Evolutionary conservation across 2,329 filamentous ascomycete species (phyloP), one percentile per base, ranked within the genome.

Genomic region (Neurospora sp.): DNA sequence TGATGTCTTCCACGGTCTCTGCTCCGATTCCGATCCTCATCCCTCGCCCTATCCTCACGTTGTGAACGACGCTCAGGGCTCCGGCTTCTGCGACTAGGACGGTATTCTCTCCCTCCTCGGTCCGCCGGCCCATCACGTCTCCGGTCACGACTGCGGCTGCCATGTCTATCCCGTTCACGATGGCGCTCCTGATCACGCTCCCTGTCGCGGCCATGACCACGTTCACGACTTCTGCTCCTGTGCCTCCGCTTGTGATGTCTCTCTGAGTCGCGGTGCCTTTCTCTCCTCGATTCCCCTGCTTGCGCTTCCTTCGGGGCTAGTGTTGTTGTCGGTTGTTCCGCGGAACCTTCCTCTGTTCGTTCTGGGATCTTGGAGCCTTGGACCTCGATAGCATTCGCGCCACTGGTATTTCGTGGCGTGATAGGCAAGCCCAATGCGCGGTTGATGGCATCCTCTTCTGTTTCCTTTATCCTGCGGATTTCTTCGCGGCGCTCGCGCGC

Each of bases 371-470:
- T 79, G 68, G 79, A 79, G 1, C 74, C 75, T 4, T 82, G 85
- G 38, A 91, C 85, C 52, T 89, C 90, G 11, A 97, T 80, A 0
- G 91, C 87, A 78, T 96, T 96, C 2, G 86, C 85, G 4, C 85
- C 87, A 1, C 85, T 86, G 0, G 83, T 82, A 67, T 87, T 86
- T 68, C 87, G 84, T 7, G 84, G 81, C 0, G 90, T 87, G 1
- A 91, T 85, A 0, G 93, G 93, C 38, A 97, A 82, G 0, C 96
- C 96, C 69, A 99, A 82, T 0, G 94, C 94, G 66, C 84, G 86
- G 3, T 93, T 90, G 78, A 98, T 90, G 1, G 94, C 96, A 79
- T 97, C 95, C 78, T 97, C 92, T 77, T 99, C 96, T 0, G 91
- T 93, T 79, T 97, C 92, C 77, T 97, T 97, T 78, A 97, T 86